phyloP scores from a whole-genome alignment of 2,329 filamentous ascomycete genomes.

The Clarireedia paspali region DNA sequence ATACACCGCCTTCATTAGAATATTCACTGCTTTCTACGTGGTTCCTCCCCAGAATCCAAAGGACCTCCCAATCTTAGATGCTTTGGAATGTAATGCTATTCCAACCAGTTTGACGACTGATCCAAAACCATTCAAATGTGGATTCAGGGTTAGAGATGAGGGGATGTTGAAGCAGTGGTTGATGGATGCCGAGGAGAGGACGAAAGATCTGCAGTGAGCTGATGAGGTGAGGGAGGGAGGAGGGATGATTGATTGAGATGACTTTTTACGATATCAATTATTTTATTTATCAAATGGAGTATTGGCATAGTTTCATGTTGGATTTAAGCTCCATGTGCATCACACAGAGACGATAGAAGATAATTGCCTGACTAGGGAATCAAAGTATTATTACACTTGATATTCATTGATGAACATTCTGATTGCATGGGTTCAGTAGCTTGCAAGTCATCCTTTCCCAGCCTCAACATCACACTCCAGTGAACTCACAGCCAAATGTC shows the following conservation, averaged over 20 bases:
- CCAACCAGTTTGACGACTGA: constrained; percentile 53
- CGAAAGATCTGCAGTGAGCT: constrained; percentile 10
- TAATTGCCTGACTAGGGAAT: too few relatives aligned
- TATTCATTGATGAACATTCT: too few relatives aligned
- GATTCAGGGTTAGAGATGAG: constrained; percentile 42
- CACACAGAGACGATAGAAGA: too few relatives aligned
- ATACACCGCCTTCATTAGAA: constrained; percentile 50
- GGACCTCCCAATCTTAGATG: constrained; percentile 47
- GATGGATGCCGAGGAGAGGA: constrained; percentile 32
- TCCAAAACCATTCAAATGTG: constrained; percentile 55
- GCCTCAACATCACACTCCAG: too few relatives aligned
- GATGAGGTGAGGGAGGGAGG: neutral
- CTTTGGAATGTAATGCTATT: constrained; percentile 48
- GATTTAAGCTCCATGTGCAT: too few relatives aligned
- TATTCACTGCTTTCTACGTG: constrained; percentile 52
- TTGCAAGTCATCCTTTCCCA: too few relatives aligned
- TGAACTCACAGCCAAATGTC: too few relatives aligned
- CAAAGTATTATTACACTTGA: too few relatives aligned
- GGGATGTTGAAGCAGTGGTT: constrained; percentile 44
- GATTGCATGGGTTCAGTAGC: too few relatives aligned
- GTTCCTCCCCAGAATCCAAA: constrained; percentile 36
- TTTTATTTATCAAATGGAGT: too few relatives aligned
- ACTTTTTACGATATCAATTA: too few relatives aligned
- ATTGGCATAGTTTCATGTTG: too few relatives aligned
- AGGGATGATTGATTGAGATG: neutral